Evolutionary conservation across 164 flowering plant genomes (phyloP).

Genomic region (Vitis riparia): DNA sequence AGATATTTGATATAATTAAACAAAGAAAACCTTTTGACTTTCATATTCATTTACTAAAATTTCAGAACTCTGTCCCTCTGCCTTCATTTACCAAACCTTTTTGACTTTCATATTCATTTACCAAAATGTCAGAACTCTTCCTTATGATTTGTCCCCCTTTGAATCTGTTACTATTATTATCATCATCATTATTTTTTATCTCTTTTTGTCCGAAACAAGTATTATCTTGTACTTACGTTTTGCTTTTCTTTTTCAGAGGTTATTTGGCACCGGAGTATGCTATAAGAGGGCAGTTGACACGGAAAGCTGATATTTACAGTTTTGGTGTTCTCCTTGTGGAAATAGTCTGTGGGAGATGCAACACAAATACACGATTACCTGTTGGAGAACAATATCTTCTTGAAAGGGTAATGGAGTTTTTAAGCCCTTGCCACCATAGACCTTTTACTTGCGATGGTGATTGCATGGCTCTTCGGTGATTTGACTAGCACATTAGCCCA

Average conservation of each 20-base stretch:
- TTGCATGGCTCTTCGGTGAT: not conserved
- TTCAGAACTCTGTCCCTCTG: not conserved
- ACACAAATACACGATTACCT: constrained; percentile 59
- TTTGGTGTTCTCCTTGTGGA: constrained; percentile 93
- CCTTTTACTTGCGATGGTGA: not conserved
- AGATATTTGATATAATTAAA: too few relatives aligned
- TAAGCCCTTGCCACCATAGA: too few relatives aligned
- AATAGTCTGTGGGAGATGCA: constrained; percentile 84
- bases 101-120: too few relatives aligned
- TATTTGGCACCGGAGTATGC: constrained; percentile 99
- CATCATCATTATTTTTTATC: not conserved
- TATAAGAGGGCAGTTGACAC: constrained; percentile 80
- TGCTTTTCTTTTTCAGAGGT: constrained; percentile 54
- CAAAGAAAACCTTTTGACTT: not conserved
- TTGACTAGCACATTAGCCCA: too few relatives aligned
- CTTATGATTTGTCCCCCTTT: too few relatives aligned
- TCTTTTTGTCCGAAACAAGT: not conserved
- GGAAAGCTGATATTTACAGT: constrained; percentile 87
- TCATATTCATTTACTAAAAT: not conserved
- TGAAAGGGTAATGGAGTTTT: constrained; percentile 63
- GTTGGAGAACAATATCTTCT: constrained; percentile 71
- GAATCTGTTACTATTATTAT: not conserved
- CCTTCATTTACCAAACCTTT: not conserved
- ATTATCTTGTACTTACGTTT: not conserved
- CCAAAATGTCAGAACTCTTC: too few relatives aligned